Conservation (phyloP, 2,329 filamentous ascomycete genomes). For the Aureobasidium leucospermi region DNA sequence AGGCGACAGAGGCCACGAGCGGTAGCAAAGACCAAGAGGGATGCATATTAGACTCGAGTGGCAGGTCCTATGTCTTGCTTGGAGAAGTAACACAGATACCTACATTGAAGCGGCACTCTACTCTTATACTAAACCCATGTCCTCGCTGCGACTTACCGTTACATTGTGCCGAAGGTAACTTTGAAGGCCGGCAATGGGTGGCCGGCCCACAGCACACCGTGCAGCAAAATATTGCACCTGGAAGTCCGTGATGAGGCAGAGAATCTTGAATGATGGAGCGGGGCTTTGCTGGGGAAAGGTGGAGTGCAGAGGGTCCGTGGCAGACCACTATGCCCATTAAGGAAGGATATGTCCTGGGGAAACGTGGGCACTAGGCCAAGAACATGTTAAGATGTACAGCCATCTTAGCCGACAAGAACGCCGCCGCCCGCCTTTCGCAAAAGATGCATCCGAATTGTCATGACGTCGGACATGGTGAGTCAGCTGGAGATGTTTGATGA, state of each 20-base stretch:
- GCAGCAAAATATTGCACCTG: not conserved
- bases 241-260: not conserved
- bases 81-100: not conserved
- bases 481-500: not conserved
- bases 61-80: not conserved
- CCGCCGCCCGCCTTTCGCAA: not conserved
- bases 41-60: constrained; percentile 7
- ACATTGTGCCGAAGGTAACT: not conserved
- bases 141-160: not conserved
- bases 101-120: not conserved
- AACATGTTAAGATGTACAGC: not conserved
- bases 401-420: constrained; percentile 3
- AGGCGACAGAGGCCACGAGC: constrained; percentile 2
- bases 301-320: not conserved
- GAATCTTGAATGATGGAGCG: not conserved
- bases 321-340: not conserved
- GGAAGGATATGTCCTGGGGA: not conserved
- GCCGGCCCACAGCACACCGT: not conserved
- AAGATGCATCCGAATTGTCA: not conserved
- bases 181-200: not conserved
- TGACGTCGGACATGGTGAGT: constrained; percentile 4
- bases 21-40: constrained; percentile 5
- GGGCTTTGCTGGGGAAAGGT: not conserved
- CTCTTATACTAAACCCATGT: not conserved
- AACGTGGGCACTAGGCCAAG: not conserved